Evolutionary conservation across 2,329 filamentous ascomycete genomes (phyloP), one percentile per base, ranked within the genome.

Genomic region (Plenodomus biglobosus): DNA sequence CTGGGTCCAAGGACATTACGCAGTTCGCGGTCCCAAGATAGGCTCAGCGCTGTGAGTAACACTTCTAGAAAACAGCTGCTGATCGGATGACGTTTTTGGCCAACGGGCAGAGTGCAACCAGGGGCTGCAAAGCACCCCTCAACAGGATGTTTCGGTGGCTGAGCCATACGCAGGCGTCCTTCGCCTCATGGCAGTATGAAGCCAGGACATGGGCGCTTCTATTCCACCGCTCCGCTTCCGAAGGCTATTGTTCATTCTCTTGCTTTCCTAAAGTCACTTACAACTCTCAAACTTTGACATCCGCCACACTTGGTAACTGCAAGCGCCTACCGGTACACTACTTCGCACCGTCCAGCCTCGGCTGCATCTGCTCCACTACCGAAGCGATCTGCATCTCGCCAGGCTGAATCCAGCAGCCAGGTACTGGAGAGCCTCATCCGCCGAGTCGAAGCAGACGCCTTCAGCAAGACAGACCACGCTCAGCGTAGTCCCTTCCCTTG

Each of bases 341-440:
- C 19, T 35, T 20, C 27, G 41, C 40, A 52, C 45, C 39, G 46
- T 36, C 32, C 44, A 34, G 46, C 51, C 50, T 45, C 48, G 53
- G 53, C 48, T 44, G 38, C 44, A 51, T 44, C 48, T 39, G 35
- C 38, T 46, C 30, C 15, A 50, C 45, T 52, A 50, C 44, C 53
- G 48, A 59, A 54, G 53, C 55, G 52, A 60, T 57, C 50, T 56
- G 58, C 53, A 46, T 17, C 50, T 46, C 50, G 56, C 44, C 54
- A 60, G 61, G 58, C 60, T 62, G 59, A 59, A 53, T 59, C 48
- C 45, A 38, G 37, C 13, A 27, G 39, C 40, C 40, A 47, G 42
- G 51, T 24, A 38, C 41, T 18, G 41, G 45, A 38, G 50, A 52
- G 48, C 52, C 50, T 55, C 47, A 49, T 40, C 48, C 38, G 24